phyloP scores from a whole-genome alignment of 164 flowering plant species.

The Vitis vinifera region DNA sequence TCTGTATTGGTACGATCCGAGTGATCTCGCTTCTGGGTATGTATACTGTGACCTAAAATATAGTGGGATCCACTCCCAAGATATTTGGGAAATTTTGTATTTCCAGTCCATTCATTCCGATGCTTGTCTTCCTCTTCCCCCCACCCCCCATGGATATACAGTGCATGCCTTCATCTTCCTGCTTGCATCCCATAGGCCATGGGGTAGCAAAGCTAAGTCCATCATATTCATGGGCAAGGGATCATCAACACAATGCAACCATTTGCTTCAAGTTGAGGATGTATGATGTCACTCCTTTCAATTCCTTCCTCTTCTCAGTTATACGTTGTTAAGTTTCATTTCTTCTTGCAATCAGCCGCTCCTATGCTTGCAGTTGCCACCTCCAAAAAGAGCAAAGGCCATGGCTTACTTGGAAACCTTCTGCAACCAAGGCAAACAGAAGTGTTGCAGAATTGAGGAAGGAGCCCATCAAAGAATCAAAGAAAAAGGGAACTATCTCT shows the following conservation, averaged over 20 bases:
- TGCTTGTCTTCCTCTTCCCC: background rate
- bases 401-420: constrained; percentile 12
- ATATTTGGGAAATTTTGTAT: constrained; percentile 15
- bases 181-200: constrained; percentile 7
- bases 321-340: background rate
- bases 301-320: background rate
- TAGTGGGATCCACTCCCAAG: constrained; percentile 15
- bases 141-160: constrained; percentile 18
- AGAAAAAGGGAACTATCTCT: constrained; percentile 54
- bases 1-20: too few species aligned
- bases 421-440: constrained; percentile 16
- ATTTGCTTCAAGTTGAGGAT: constrained; percentile 24
- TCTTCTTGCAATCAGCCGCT: constrained; percentile 12
- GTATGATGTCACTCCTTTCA: constrained; percentile 20
- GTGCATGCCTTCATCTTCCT: constrained; percentile 14
- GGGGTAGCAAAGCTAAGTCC: constrained; percentile 1
- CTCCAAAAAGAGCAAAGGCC: constrained; percentile 5
- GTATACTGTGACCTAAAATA: too few species aligned
- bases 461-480: constrained; percentile 2
- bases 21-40: too few species aligned
- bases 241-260: background rate
- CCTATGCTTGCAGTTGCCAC: constrained; percentile 6
- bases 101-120: constrained; percentile 12
- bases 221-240: constrained; percentile 6
- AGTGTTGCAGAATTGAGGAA: constrained; percentile 7